Evolutionary conservation across 805 yeast species (phyloP).

Genomic region (Wickerhamomyces subpelliculosus): DNA sequence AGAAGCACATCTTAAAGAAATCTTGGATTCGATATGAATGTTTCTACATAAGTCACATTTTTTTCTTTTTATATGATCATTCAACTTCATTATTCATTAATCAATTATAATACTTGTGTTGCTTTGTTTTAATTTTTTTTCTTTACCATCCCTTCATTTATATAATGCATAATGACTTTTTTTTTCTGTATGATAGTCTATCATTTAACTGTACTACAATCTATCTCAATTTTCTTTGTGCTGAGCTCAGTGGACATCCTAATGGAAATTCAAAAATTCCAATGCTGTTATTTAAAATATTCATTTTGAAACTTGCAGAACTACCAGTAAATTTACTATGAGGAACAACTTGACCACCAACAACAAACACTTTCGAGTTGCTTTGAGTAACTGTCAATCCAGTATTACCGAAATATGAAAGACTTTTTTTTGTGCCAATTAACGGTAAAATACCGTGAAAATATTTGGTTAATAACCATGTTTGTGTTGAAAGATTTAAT

Average conservation of each 20-base stretch:
- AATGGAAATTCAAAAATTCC: conserved; percentile 7
- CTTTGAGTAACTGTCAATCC: conserved; percentile 6
- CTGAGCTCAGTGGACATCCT: neutral
- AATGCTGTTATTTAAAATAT: conserved; percentile 1
- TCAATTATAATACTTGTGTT: no score
- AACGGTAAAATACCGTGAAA: conserved; percentile 6
- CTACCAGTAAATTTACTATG: neutral
- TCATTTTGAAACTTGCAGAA: neutral
- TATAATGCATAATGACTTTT: no score
- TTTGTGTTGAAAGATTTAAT: conserved; percentile 8
- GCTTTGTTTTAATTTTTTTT: no score
- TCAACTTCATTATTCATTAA: no score
- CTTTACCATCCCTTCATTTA: no score
- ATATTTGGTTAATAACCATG: conserved; percentile 10
- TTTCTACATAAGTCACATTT: no score
- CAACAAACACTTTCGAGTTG: conserved; percentile 9
- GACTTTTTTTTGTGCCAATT: neutral
- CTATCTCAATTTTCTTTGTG: neutral
- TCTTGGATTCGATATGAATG: neutral
- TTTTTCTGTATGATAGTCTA: no score
- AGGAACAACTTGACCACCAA: conserved; percentile 13
- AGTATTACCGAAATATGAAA: conserved; percentile 5
- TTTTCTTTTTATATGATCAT: no score
- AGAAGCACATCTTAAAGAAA: neutral
- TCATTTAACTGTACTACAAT: neutral